Percentiles rank a stretch among this genome's conserved stretches.
Conservation (phyloP, 164 flowering plant species). For the Buxus sempervirens region DNA sequence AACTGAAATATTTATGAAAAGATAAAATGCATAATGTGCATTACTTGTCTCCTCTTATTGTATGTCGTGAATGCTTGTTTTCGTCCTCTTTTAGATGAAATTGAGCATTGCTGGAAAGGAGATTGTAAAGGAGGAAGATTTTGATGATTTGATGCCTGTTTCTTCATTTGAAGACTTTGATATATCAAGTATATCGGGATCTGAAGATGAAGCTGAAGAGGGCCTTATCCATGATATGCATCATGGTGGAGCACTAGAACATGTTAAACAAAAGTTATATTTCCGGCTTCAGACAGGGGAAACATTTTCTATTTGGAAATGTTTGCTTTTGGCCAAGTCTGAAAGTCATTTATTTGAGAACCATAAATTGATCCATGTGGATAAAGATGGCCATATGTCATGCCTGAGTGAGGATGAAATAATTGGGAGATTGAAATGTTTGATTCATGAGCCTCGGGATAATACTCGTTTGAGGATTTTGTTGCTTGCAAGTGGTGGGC, state of each 20-base stretch:
- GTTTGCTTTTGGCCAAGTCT: conserved; percentile 55
- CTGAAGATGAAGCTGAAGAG: conserved; percentile 78
- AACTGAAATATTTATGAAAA: background rate
- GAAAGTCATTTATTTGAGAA: conserved; percentile 41
- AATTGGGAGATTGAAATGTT: conserved; percentile 46
- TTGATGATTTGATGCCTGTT: conserved; percentile 64
- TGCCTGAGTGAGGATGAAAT: conserved; percentile 45
- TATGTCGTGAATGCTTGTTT: conserved; percentile 2
- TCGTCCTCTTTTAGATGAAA: conserved; percentile 54
- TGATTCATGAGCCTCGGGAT: conserved; percentile 60
- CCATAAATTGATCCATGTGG: conserved; percentile 21
- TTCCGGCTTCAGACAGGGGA: conserved; percentile 59
- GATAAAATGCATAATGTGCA: background rate
- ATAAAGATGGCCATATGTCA: conserved; percentile 11
- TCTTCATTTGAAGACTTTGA: conserved; percentile 64
- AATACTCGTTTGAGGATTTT: conserved; percentile 53
- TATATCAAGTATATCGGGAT: conserved; percentile 93
- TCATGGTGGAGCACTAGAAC: conserved; percentile 17
- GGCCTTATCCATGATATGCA: conserved; percentile 20
- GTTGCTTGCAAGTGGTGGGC: conserved; percentile 90
- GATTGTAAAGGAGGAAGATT: conserved; percentile 79
- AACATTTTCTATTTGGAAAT: conserved; percentile 74
- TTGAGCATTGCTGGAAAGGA: conserved; percentile 73
- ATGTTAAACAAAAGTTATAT: conserved; percentile 46
- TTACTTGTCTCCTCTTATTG: background rate